Evolutionary conservation across 495 filamentous ascomycete genomes (phyloP).

Genomic region (Coniosporium apollinis): DNA sequence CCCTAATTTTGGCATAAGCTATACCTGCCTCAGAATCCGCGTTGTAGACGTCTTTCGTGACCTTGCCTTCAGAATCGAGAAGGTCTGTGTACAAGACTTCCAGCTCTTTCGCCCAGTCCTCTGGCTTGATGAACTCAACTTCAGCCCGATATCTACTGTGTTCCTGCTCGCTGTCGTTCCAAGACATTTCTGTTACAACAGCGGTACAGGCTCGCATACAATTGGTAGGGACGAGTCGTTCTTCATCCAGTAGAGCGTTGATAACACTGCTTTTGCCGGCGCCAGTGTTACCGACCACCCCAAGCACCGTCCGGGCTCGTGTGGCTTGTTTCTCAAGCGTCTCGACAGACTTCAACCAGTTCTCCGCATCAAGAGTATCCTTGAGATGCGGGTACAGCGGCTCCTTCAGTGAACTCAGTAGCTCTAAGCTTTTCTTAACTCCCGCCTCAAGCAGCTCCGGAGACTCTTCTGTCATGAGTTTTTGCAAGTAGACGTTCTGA

Average conservation of each 20-base stretch:
- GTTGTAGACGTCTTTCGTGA: constrained; percentile 28
- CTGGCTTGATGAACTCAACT: constrained; percentile 40
- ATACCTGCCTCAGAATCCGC: constrained; percentile 36
- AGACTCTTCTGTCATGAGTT: constrained; percentile 20
- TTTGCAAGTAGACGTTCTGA: constrained; percentile 19
- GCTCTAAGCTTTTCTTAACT: constrained; percentile 20
- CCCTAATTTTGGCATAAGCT: constrained; percentile 46
- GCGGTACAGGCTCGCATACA: constrained; percentile 52
- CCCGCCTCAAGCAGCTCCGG: constrained; percentile 26
- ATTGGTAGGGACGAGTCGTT: constrained; percentile 34
- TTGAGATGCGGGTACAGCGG: constrained; percentile 9
- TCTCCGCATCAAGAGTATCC: constrained; percentile 14
- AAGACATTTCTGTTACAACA: constrained; percentile 48
- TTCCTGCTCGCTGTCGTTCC: constrained; percentile 32
- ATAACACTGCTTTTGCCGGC: constrained; percentile 20
- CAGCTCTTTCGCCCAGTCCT: constrained; percentile 44
- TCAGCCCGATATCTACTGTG: constrained; percentile 37
- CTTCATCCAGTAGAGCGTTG: constrained; percentile 21
- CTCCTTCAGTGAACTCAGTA: constrained; percentile 20
- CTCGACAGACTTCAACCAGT: constrained; percentile 30
- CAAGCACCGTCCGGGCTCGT: constrained; percentile 15
- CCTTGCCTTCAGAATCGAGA: constrained; percentile 26
- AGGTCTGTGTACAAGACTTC: constrained; percentile 35
- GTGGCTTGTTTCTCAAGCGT: constrained; percentile 23
- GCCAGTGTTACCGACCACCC: constrained; percentile 21